Percentiles rank a stretch among this genome's conserved stretches.
Conservation (phyloP, 768 basidiomycete genomes). For the Boletus pseudo-olivaceus region DNA sequence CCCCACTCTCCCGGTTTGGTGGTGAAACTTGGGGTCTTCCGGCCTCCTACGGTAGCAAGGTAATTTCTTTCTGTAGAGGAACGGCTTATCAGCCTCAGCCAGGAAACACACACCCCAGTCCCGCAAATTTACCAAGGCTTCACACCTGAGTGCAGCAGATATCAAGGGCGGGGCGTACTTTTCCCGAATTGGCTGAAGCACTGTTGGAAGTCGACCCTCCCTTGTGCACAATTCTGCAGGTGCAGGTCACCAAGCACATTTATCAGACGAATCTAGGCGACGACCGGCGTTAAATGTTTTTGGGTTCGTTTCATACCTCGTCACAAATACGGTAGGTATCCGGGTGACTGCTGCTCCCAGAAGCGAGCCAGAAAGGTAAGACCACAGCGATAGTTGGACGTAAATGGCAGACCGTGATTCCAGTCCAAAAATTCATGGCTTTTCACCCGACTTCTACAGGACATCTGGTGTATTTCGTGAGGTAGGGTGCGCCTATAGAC, state of each 20-base stretch:
- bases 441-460: not conserved
- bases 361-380: not conserved
- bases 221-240: not conserved
- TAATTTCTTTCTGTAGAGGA: not conserved
- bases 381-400: not conserved
- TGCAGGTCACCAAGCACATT: not conserved
- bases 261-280: not conserved
- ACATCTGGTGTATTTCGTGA: constrained; percentile 1
- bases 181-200: not conserved
- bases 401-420: not conserved
- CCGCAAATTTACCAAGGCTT: not conserved
- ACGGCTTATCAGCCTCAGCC: not conserved
- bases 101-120: not conserved
- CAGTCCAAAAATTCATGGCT: not conserved
- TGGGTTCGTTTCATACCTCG: not conserved
- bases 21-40: not conserved
- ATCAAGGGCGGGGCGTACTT: not conserved
- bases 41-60: not conserved
- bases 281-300: not conserved
- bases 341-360: too few species aligned
- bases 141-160: not conserved
- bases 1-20: not conserved
- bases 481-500: constrained; percentile 7
- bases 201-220: not conserved
- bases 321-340: not conserved